Base-by-base conservation (phyloP, 345 rosid species). In the Salix koriyanagi region DNA sequence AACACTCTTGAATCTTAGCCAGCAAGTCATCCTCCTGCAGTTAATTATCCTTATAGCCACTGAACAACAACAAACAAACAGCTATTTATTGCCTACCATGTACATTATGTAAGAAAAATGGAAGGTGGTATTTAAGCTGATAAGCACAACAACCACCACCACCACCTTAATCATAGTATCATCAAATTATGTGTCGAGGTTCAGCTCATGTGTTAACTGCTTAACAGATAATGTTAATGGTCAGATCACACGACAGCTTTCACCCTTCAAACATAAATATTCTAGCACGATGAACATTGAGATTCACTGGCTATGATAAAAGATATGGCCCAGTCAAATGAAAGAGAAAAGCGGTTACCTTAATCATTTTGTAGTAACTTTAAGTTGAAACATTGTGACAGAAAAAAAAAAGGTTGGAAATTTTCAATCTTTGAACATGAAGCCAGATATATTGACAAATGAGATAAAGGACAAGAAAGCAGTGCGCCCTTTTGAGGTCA, bases 371-470 rank as follows among this genome's bases (percentile, higher is more conserved):
- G 76, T n/a, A 48, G 74, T 79, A 83, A 83, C 87, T 87, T 84
- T 79, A 84, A 84, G 74, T 79, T 81, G 82, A 83, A 86, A 80
- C 79, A 71, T 76, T 65, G 79, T 69, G 89, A 85, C 64, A 58
- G 9, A 8, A n/a, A 3, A n/a, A 28, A 58, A 58, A 42, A 23
- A 58, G 64, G 64, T 58, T 58, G 64, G 28, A 58, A 58, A 58
- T 75, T 72, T 72, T 80, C 78, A 82, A 80, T 74, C 67, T 82
- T 76, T 82, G 83, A 81, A 84, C 70, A 6, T n/a, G 39, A 75
- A 79, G 76, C 83, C 73, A 81, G 76, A 71, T 19, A 74, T 37
- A 61, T 73, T 81, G 85, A 77, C 80, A 72, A 75, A 56, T 41
- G 13, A 65, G 52, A 77, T 71, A 72, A 77, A 81, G 65, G 83